phyloP scores from a whole-genome alignment of 2,329 filamentous ascomycete species.

The Aulographum hederae region DNA sequence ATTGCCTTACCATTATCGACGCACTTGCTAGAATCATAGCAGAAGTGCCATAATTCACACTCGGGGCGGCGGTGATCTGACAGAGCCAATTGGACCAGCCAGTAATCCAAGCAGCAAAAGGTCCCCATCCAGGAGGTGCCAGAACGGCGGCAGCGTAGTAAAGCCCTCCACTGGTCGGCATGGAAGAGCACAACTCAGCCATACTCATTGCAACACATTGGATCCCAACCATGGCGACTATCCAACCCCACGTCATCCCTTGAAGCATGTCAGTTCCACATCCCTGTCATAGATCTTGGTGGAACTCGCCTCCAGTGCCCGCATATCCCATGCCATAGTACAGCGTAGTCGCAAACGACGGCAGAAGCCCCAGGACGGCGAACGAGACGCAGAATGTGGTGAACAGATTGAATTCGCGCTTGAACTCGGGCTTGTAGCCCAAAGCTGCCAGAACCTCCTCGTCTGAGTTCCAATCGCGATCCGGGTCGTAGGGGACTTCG shows the following conservation, averaged over 20 bases:
- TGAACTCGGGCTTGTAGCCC: slow-evolving; percentile 45
- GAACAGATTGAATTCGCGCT: slow-evolving; percentile 55
- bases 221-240: slow-evolving; percentile 54
- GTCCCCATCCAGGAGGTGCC: slow-evolving; percentile 45
- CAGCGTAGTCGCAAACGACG: slow-evolving; percentile 53
- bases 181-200: slow-evolving; percentile 54
- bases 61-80: slow-evolving; percentile 48
- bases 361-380: slow-evolving; percentile 51
- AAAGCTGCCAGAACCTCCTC: slow-evolving; percentile 43
- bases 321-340: slow-evolving; percentile 46
- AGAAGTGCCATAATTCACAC: slow-evolving; percentile 46
- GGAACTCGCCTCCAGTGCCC: slow-evolving; percentile 19
- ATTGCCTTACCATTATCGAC: too few relatives aligned
- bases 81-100: slow-evolving; percentile 54
- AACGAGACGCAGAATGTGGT: slow-evolving; percentile 60
- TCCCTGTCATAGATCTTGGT: neutral
- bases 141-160: slow-evolving; percentile 60
- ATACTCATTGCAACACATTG: slow-evolving; percentile 46
- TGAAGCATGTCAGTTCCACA: slow-evolving; percentile 7
- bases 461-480: slow-evolving; percentile 30
- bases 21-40: slow-evolving; percentile 55
- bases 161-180: slow-evolving; percentile 53
- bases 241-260: slow-evolving; percentile 62
- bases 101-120: slow-evolving; percentile 48
- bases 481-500: slow-evolving; percentile 28